These are phyloP conservation scores for Boletus subcaerulescens DNA, from an alignment of 768 basidiomycete species.

Conservation along the genomic window DNA sequence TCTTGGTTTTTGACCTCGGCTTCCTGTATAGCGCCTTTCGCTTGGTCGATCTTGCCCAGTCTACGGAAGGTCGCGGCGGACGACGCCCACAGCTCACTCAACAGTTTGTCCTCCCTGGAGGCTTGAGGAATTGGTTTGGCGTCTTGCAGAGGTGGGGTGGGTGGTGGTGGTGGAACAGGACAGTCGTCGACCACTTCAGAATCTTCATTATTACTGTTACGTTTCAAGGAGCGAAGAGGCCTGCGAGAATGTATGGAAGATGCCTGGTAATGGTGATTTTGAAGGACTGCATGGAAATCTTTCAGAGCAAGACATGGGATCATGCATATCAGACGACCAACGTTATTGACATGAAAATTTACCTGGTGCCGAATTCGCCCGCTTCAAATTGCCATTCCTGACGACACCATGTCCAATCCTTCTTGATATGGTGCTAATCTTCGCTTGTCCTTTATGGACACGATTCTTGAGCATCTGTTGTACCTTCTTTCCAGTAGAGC, in stretches of 20 bases:
- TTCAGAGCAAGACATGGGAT: not conserved
- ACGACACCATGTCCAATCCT: constrained; percentile 73
- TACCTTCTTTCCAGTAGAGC: constrained; percentile 66
- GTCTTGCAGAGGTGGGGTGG: constrained; percentile 36
- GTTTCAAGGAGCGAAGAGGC: constrained; percentile 50
- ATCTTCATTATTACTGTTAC: constrained; percentile 29
- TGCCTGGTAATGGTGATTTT: constrained; percentile 62
- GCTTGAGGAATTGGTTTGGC: constrained; percentile 33
- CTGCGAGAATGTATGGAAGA: constrained; percentile 84
- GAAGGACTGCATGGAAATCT: constrained; percentile 72
- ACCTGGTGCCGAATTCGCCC: constrained; percentile 72
- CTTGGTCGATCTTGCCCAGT: constrained; percentile 85
- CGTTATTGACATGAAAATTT: constrained; percentile 12
- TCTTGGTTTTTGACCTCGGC: constrained; percentile 86
- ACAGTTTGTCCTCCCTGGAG: constrained; percentile 60
- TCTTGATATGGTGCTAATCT: constrained; percentile 73
- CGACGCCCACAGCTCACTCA: constrained; percentile 91
- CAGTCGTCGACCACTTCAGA: constrained; percentile 34
- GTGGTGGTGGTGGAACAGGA: constrained; percentile 34
- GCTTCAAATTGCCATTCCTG: constrained; percentile 51
- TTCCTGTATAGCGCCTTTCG: constrained; percentile 88
- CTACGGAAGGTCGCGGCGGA: constrained; percentile 92
- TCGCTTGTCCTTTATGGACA: constrained; percentile 69
- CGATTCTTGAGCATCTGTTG: constrained; percentile 72
- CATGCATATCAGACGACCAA: not conserved